Base-by-base conservation (phyloP, 768 basidiomycete genomes). In the Hericium erinaceus region DNA sequence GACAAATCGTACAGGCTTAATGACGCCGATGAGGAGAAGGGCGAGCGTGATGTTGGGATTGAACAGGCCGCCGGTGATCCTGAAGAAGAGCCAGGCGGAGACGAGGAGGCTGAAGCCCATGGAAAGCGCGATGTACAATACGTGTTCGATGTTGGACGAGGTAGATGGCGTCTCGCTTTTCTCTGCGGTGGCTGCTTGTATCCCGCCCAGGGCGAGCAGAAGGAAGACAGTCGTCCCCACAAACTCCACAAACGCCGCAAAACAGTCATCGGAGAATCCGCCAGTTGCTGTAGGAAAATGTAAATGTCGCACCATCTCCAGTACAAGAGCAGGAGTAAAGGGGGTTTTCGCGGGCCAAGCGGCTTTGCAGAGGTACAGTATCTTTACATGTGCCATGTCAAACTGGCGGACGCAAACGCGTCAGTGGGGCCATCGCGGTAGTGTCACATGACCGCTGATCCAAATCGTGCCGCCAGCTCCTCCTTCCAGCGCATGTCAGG, bases 51-150 rank as follows among this genome's bases (percentile, higher is more conserved):
- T 74, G 58, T 83, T 74, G 0, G 83, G 84, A 60, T 86, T 88
- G 69, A 85, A 87, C 22, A 85, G 69, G 6, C 82, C 83, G 10
- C 84, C 84, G 0, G 82, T 84, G 22, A 78, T 69, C 41, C 84
- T 76, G 65, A 78, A 87, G 69, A 87, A 87, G 11, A 85, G 64
- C 84, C 85, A 88, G 8, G 79, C 83, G 2, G 80, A 80, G 46
- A 81, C 76, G 50, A 86, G 72, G 48, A 88, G 75, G 60, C 78
- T 78, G 50, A 87, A 67, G 0, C 86, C 84, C 75, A 84, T 81
- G 51, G 74, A 77, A 0, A 77, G 76, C 4, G 84, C 76, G 33
- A 83, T 78, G 68, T 84, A 87, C 57, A 82, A 68, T 44, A 75
- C 68, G 20, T 74, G 76, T 55, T 76, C 74, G 58, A 79, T 24